phyloP scores from a whole-genome alignment of 768 basidiomycete species.

The Hysterangium stoloniferum region DNA sequence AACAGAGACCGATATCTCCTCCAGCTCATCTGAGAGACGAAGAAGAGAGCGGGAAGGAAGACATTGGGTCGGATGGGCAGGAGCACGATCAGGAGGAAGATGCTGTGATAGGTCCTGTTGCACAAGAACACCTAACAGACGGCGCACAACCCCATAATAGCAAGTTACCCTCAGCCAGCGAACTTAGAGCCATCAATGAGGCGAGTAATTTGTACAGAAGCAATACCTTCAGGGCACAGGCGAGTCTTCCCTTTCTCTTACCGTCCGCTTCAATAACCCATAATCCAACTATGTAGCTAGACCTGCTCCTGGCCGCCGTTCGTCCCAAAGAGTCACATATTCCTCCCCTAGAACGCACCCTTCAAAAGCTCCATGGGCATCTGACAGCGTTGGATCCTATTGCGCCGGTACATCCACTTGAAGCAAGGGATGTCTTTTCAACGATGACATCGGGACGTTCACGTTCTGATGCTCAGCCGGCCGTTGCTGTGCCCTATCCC shows the following conservation, averaged over 20 bases:
- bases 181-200: constrained; percentile 65
- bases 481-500: constrained; percentile 62
- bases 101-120: background rate
- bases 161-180: constrained; percentile 60
- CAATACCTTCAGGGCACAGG: constrained; percentile 79
- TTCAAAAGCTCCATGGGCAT: constrained; percentile 59
- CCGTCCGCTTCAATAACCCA: background rate
- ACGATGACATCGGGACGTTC: constrained; percentile 28
- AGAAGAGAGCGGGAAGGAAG: background rate
- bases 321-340: constrained; percentile 53
- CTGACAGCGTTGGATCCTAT: constrained; percentile 53
- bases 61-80: constrained; percentile 1
- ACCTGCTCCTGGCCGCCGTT: constrained; percentile 61
- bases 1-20: too few relatives aligned
- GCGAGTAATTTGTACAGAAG: constrained; percentile 70
- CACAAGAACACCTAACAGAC: constrained; percentile 1
- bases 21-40: too few relatives aligned
- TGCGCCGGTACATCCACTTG: constrained; percentile 54
- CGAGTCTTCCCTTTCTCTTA: constrained; percentile 21
- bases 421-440: constrained; percentile 41
- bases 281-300: constrained; percentile 19
- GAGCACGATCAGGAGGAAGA: constrained; percentile 7
- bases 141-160: too few relatives aligned
- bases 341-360: constrained; percentile 57
- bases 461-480: too few relatives aligned